Evolutionary conservation across 2,329 filamentous ascomycete genomes (phyloP).

Genomic region (Davidsoniella australis): DNA sequence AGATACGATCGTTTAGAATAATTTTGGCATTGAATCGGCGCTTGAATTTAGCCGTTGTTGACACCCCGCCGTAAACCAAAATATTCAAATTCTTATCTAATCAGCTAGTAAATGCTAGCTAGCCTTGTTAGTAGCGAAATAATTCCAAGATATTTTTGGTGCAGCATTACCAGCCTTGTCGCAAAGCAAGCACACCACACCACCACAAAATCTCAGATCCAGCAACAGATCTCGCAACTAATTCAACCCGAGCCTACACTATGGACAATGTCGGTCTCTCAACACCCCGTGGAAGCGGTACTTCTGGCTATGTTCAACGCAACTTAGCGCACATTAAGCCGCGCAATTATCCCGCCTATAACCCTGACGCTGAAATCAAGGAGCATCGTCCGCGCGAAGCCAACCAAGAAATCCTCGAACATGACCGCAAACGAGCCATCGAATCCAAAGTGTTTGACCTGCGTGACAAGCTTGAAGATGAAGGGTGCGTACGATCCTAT

Average conservation of each 20-base stretch:
- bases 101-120: background rate
- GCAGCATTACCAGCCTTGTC: conserved; percentile 5
- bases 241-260: background rate
- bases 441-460: conserved; percentile 90
- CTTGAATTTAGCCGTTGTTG: background rate
- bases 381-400: conserved; percentile 69
- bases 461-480: conserved; percentile 79
- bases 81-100: background rate
- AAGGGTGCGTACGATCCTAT: conserved; percentile 40
- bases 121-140: conserved; percentile 2
- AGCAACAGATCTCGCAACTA: background rate
- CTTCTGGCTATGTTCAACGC: conserved; percentile 92
- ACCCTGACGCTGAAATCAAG: conserved; percentile 52
- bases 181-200: background rate
- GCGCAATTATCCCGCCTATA: conserved; percentile 48
- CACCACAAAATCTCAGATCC: background rate
- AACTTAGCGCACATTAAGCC: conserved; percentile 80
- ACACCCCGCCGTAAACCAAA: conserved; percentile 3
- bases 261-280: conserved; percentile 77
- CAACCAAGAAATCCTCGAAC: conserved; percentile 82
- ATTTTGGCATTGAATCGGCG: background rate
- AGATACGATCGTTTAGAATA: too few relatives aligned
- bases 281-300: conserved; percentile 86
- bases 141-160: conserved; percentile 1
- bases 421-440: conserved; percentile 78